Percentiles rank a stretch among this genome's conserved stretches.
phyloP scores from a whole-genome alignment of 345 rosid genomes.

The Corymbia maculata region DNA sequence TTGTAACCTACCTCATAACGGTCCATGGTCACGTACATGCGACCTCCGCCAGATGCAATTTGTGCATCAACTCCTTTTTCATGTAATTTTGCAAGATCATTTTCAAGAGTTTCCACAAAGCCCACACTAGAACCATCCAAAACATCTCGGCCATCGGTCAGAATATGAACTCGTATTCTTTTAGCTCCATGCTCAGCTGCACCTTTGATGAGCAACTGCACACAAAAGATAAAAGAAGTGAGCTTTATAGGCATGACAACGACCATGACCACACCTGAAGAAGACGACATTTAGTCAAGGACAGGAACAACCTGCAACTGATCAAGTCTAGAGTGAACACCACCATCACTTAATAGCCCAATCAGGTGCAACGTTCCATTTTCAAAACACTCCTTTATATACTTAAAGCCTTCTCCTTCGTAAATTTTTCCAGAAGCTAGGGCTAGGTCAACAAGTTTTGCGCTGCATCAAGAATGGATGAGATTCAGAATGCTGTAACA shows the following conservation, averaged over 20 bases:
- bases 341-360: slow-evolving; percentile 93
- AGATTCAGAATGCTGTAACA: background rate
- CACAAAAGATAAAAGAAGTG: background rate
- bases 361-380: slow-evolving; percentile 71
- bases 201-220: slow-evolving; percentile 78
- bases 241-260: background rate
- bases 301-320: slow-evolving; percentile 54
- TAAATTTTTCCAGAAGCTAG: slow-evolving; percentile 82
- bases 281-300: background rate
- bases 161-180: slow-evolving; percentile 79
- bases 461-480: slow-evolving; percentile 27
- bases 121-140: slow-evolving; percentile 89
- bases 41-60: slow-evolving; percentile 97
- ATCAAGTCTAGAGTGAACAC: slow-evolving; percentile 94
- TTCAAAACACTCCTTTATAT: slow-evolving; percentile 47
- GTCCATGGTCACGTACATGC: slow-evolving; percentile 96
- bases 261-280: background rate
- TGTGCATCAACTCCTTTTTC: slow-evolving; percentile 80
- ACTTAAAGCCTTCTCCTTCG: slow-evolving; percentile 80
- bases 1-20: slow-evolving; percentile 63
- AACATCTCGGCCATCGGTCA: slow-evolving; percentile 98
- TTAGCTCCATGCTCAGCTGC: slow-evolving; percentile 77
- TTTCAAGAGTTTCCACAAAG: slow-evolving; percentile 74
- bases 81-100: slow-evolving; percentile 45
- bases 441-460: slow-evolving; percentile 89